phyloP scores from a whole-genome alignment of 2,329 filamentous ascomycete genomes.

The Ascochyta viciae-villosae region DNA sequence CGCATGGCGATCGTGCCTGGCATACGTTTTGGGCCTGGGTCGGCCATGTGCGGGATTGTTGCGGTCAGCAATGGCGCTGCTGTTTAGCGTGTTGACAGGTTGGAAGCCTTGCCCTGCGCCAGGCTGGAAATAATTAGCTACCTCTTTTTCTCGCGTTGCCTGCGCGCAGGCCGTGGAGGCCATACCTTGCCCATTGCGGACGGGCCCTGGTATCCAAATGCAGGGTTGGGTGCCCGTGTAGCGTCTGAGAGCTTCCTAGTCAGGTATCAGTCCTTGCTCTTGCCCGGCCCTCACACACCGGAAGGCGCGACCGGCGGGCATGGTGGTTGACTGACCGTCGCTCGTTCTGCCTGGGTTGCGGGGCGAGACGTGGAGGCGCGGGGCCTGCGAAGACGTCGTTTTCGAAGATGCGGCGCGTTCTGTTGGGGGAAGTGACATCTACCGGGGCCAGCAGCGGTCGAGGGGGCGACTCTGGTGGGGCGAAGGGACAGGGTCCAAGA shows the following conservation, averaged over 20 bases:
- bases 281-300: not conserved
- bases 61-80: not conserved
- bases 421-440: not conserved
- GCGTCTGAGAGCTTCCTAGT: conserved; percentile 25
- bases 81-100: conserved; percentile 22
- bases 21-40: conserved; percentile 22
- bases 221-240: conserved; percentile 21
- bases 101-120: conserved; percentile 17
- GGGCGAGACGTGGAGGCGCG: not conserved
- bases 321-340: conserved; percentile 11
- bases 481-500: no score
- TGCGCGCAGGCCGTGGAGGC: no score
- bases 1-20: conserved; percentile 8
- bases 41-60: conserved; percentile 1
- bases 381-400: not conserved
- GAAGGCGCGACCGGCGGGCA: not conserved
- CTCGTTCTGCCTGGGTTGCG: not conserved
- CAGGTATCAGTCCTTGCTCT: conserved; percentile 16
- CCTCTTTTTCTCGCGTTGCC: no score
- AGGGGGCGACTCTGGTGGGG: not conserved
- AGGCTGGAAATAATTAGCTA: conserved; percentile 24
- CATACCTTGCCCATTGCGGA: conserved; percentile 19
- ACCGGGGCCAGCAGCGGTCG: not conserved
- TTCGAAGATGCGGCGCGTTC: not conserved
- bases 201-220: conserved; percentile 4